Conservation (phyloP, 352 stramenopile genomes). For the Phytophthora tentaculata region DNA sequence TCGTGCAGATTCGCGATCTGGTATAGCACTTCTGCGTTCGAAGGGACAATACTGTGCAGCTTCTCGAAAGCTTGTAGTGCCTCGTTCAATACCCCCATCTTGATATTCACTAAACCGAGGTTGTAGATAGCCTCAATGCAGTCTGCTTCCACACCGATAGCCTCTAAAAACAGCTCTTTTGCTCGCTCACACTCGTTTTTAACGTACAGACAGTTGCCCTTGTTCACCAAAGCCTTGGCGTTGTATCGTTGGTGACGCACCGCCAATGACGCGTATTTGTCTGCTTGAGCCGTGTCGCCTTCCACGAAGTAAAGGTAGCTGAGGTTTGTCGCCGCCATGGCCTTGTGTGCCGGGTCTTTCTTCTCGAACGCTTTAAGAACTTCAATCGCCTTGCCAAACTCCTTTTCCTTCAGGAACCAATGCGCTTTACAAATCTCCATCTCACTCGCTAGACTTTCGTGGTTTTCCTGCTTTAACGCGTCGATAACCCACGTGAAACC, state of each 20-base stretch:
- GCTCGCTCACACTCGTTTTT: slow-evolving; percentile 93
- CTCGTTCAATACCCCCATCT: slow-evolving; percentile 90
- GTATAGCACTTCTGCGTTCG: slow-evolving; percentile 93
- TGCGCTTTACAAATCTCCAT: slow-evolving; percentile 92
- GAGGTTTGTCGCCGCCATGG: slow-evolving; percentile 95
- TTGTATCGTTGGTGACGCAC: slow-evolving; percentile 96
- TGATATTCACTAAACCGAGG: slow-evolving; percentile 91
- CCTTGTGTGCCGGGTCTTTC: slow-evolving; percentile 93
- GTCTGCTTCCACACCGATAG: slow-evolving; percentile 93
- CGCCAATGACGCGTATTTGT: slow-evolving; percentile 93
- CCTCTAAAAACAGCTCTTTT: slow-evolving; percentile 96
- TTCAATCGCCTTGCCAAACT: slow-evolving; percentile 94
- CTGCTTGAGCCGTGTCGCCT: slow-evolving; percentile 88
- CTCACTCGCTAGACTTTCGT: slow-evolving; percentile 92
- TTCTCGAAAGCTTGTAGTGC: slow-evolving; percentile 97
- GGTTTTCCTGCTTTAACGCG: slow-evolving; percentile 88
- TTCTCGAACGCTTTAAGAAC: slow-evolving; percentile 96
- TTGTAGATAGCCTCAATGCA: slow-evolving; percentile 98
- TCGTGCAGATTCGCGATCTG: slow-evolving; percentile 96
- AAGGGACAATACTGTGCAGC: slow-evolving; percentile 95
- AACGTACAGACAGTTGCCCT: slow-evolving; percentile 96
- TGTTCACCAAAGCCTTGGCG: slow-evolving; percentile 97
- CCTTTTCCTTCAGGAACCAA: slow-evolving; percentile 92
- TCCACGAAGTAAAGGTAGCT: slow-evolving; percentile 98
- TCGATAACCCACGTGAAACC: slow-evolving; percentile 96